A percentile compares a stretch with the other conserved stretches of the same genome.
These are phyloP conservation scores for Kwoniella botswanensis DNA, from an alignment of 768 basidiomycete genomes.

Conservation along the genomic window DNA sequence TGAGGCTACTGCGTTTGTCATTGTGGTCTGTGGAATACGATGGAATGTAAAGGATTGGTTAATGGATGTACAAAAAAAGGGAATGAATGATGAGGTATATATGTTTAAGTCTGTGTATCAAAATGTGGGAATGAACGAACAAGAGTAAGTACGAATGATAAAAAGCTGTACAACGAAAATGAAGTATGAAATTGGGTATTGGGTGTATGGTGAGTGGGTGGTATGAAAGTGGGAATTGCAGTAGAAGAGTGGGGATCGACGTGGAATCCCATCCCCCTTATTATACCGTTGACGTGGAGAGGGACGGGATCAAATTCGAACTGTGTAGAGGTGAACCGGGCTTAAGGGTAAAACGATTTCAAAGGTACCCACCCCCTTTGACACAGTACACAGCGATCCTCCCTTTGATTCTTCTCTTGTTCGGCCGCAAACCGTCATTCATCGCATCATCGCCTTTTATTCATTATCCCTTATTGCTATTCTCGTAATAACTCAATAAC, in stretches of 20 bases:
- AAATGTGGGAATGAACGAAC: background rate
- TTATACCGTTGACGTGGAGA: constrained; percentile 16
- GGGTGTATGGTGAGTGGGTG: background rate
- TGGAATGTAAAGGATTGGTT: background rate
- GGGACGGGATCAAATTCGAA: background rate
- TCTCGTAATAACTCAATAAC: background rate
- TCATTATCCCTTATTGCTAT: background rate
- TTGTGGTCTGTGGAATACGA: background rate
- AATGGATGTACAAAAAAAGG: constrained; percentile 15
- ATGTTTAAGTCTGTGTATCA: background rate
- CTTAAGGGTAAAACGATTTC: background rate
- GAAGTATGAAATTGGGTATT: background rate
- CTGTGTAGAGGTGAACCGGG: background rate
- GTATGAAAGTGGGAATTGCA: constrained; percentile 11
- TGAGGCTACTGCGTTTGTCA: constrained; percentile 26
- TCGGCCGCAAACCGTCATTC: background rate
- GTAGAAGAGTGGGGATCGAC: constrained; percentile 16
- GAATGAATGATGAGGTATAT: background rate
- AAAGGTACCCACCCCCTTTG: background rate
- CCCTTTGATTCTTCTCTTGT: background rate
- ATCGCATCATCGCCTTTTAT: background rate
- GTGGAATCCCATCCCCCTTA: constrained; percentile 16
- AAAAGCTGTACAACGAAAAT: constrained; percentile 26
- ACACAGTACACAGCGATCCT: background rate
- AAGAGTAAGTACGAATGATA: background rate